Percentiles rank a stretch among this genome's conserved stretches.
These are phyloP conservation scores for Trichoderma parareesei DNA, from an alignment of 495 filamentous ascomycete genomes.

Conservation along the genomic window DNA sequence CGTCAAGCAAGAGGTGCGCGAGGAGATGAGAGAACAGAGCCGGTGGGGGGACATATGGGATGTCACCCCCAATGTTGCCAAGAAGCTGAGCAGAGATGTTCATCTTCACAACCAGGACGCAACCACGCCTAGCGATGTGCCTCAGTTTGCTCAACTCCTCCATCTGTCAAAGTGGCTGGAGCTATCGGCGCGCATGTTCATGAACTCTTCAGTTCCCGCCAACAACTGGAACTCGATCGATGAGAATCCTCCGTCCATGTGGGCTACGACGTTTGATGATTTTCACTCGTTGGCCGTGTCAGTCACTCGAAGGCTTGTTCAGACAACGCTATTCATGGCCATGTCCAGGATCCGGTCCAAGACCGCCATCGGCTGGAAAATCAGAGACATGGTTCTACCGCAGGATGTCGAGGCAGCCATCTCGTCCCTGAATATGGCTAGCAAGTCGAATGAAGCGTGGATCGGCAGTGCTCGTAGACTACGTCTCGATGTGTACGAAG, in stretches of 20 bases:
- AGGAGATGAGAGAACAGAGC: conserved; percentile 44
- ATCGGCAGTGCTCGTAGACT: conserved; percentile 50
- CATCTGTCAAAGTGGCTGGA: conserved; percentile 51
- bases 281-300: conserved; percentile 60
- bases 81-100: conserved; percentile 32
- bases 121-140: conserved; percentile 31
- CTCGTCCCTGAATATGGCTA: conserved; percentile 43
- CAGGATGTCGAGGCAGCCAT: conserved; percentile 61
- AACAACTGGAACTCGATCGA: conserved; percentile 57
- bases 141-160: conserved; percentile 44
- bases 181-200: conserved; percentile 62
- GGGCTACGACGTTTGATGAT: conserved; percentile 59
- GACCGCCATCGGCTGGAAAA: conserved; percentile 25
- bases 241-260: conserved; percentile 53
- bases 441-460: conserved; percentile 48
- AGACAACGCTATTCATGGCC: conserved; percentile 57
- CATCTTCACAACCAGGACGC: conserved; percentile 20
- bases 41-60: conserved; percentile 38
- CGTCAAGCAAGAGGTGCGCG: conserved; percentile 46
- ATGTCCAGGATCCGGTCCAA: conserved; percentile 43
- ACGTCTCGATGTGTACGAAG: conserved; percentile 47
- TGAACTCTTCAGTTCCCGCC: conserved; percentile 59
- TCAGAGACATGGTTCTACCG: conserved; percentile 34
- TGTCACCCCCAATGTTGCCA: conserved; percentile 42
- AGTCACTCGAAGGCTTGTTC: conserved; percentile 60